Conservation (phyloP, 495 filamentous ascomycete species). For the Delitschia confertaspora region DNA sequence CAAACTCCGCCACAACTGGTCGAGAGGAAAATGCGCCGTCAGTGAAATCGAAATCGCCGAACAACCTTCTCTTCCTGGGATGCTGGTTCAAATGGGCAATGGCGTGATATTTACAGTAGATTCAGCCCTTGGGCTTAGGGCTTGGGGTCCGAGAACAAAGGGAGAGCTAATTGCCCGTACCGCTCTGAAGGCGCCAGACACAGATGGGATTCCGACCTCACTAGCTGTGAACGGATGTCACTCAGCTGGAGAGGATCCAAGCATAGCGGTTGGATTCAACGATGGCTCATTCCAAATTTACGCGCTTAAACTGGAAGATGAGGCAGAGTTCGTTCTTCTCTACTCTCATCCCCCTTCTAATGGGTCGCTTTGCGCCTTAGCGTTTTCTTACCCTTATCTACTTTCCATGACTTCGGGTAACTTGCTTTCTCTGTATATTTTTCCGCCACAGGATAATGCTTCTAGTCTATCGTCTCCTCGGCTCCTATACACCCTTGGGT, state of each 20-base stretch:
- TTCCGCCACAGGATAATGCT: slow-evolving; percentile 29
- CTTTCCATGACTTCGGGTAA: slow-evolving; percentile 67
- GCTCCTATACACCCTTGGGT: slow-evolving; percentile 71
- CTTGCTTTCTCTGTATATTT: slow-evolving; percentile 63
- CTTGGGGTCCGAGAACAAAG: slow-evolving; percentile 60
- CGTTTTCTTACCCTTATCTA: slow-evolving; percentile 65
- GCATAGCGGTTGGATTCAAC: slow-evolving; percentile 63
- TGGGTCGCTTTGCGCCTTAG: slow-evolving; percentile 65
- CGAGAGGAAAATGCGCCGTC: slow-evolving; percentile 68
- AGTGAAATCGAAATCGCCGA: slow-evolving; percentile 63
- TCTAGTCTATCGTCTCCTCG: slow-evolving; percentile 37
- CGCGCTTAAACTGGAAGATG: slow-evolving; percentile 43
- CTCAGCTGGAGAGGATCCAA: slow-evolving; percentile 34
- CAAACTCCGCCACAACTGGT: slow-evolving; percentile 87
- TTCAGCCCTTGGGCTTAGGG: slow-evolving; percentile 55
- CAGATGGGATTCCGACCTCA: slow-evolving; percentile 48
- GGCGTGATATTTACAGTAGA: slow-evolving; percentile 76
- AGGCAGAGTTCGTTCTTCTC: slow-evolving; percentile 37
- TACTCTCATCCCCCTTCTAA: slow-evolving; percentile 51
- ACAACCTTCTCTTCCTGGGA: slow-evolving; percentile 43
- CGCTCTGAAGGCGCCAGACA: slow-evolving; percentile 11
- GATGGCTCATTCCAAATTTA: slow-evolving; percentile 69
- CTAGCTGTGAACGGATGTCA: slow-evolving; percentile 51
- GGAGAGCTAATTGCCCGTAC: slow-evolving; percentile 37
- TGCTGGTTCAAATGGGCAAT: slow-evolving; percentile 63